Percentiles rank a stretch among this genome's conserved stretches.
These are phyloP conservation scores for Lactarius hatsudake DNA, from an alignment of 768 basidiomycete species.

Conservation along the genomic window DNA sequence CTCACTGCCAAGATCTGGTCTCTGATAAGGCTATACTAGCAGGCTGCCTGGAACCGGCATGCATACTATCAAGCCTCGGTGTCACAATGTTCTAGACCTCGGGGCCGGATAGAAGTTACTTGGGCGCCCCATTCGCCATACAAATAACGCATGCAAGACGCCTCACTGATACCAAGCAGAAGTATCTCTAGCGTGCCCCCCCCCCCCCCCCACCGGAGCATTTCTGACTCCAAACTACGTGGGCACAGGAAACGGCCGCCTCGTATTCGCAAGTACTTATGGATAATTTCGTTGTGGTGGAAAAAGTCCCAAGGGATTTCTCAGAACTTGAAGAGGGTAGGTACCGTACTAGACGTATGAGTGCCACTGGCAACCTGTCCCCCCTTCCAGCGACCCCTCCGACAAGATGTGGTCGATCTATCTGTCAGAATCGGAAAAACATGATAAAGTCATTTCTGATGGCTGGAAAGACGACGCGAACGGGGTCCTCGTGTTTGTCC, in stretches of 20 bases:
- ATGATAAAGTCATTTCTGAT: constrained; percentile 6
- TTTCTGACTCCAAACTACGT: background rate
- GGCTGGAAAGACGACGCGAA: background rate
- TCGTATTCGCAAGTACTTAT: background rate
- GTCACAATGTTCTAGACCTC: background rate
- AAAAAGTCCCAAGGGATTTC: background rate
- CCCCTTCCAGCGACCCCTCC: background rate
- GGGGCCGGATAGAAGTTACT: background rate
- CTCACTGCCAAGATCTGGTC: background rate
- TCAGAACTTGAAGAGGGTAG: background rate
- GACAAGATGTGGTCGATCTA: constrained; percentile 20
- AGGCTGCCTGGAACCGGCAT: background rate
- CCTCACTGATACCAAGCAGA: background rate
- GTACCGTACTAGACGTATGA: background rate
- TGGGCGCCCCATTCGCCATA: background rate
- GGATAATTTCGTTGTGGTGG: background rate
- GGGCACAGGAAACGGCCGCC: background rate
- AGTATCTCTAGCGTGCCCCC: background rate
- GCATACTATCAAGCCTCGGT: background rate
- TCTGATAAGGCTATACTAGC: background rate
- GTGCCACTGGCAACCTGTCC: background rate
- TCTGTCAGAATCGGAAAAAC: constrained; percentile 7
- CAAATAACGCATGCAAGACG: background rate
- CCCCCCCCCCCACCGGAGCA: background rate
- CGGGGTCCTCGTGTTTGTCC: background rate